Conservation (phyloP, 257 asterid species). For the Ajuga chamaepitys region DNA sequence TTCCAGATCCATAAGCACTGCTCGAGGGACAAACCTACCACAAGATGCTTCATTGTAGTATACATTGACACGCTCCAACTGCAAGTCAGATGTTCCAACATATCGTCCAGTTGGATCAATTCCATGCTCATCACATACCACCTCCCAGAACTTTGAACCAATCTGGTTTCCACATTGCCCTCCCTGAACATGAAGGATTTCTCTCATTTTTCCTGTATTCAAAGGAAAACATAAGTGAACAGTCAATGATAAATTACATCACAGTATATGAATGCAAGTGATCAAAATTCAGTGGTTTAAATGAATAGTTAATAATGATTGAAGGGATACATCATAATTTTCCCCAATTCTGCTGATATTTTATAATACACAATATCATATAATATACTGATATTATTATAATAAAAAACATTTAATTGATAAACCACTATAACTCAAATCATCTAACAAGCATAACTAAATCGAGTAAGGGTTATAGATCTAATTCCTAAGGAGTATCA, state of each 20-base stretch:
- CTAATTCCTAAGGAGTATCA: background rate
- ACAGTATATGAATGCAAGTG: background rate
- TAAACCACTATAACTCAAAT: background rate
- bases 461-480: background rate
- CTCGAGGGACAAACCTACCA: conserved; percentile 91
- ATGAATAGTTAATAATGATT: background rate
- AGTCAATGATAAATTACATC: background rate
- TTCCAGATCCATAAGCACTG: conserved; percentile 93
- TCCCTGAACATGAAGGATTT: conserved; percentile 86
- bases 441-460: background rate
- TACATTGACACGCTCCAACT: conserved; percentile 83
- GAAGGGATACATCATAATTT: background rate
- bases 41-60: conserved; percentile 87
- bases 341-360: background rate
- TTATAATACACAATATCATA: background rate
- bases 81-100: conserved; percentile 80
- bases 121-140: conserved; percentile 87
- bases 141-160: conserved; percentile 91
- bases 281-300: background rate
- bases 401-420: background rate
- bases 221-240: background rate
- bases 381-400: background rate
- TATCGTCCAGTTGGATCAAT: conserved; percentile 80
- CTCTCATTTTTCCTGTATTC: conserved; percentile 62
- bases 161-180: conserved; percentile 95